Conservation (phyloP, 257 asterid species). For the Scutellaria barbata region DNA sequence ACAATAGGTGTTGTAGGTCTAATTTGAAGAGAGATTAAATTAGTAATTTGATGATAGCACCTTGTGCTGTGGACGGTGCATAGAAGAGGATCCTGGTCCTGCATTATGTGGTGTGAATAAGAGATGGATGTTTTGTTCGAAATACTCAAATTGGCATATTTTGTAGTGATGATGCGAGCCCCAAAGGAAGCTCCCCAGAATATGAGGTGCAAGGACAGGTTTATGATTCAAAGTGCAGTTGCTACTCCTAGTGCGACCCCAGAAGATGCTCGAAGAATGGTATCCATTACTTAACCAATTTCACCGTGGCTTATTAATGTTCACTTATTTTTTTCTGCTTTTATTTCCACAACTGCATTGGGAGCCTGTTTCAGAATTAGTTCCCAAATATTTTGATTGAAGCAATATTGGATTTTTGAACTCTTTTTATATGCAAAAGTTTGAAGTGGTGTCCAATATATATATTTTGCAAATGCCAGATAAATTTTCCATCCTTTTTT, state of each 20-base stretch:
- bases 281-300: constrained; percentile 18
- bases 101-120: not conserved
- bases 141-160: constrained; percentile 10
- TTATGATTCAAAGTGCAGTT: constrained; percentile 63
- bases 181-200: constrained; percentile 50
- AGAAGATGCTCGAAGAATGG: constrained; percentile 53
- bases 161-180: constrained; percentile 60
- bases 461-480: not conserved
- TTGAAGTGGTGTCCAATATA: not conserved
- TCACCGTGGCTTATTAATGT: not conserved
- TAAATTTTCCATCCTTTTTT: not conserved
- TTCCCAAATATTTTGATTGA: constrained; percentile 6
- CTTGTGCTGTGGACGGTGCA: too few species aligned
- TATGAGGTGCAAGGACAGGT: constrained; percentile 68
- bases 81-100: not conserved
- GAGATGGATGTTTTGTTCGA: constrained; percentile 13
- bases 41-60: too few species aligned
- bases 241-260: constrained; percentile 44
- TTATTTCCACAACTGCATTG: not conserved
- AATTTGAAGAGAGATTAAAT: too few species aligned
- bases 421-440: not conserved
- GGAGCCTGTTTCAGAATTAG: not conserved
- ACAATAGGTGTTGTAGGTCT: too few species aligned
- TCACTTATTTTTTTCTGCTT: not conserved
- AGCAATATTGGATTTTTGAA: not conserved